Percentiles rank a stretch among this genome's conserved stretches.
These are phyloP conservation scores for Petasospora rhodanensis DNA, from an alignment of 1,139 yeast genomes.

Conservation along the genomic window DNA sequence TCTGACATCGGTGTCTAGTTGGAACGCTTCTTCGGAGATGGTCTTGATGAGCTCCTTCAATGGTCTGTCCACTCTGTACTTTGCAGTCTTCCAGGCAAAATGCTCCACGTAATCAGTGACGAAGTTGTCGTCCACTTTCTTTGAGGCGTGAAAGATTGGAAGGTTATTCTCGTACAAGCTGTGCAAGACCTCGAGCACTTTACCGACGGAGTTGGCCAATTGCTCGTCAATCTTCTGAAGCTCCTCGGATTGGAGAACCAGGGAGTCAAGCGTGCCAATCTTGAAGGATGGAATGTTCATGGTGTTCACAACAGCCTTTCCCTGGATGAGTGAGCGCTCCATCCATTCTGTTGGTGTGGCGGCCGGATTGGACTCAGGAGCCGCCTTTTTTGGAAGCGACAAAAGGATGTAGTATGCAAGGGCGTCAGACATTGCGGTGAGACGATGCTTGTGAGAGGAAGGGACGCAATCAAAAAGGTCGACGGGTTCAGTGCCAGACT, in stretches of 20 bases:
- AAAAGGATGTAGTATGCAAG: conserved; percentile 31
- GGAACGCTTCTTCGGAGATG: conserved; percentile 72
- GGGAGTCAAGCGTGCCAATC: conserved; percentile 89
- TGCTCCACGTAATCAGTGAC: conserved; percentile 59
- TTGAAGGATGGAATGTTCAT: conserved; percentile 82
- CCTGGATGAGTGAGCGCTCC: conserved; percentile 29
- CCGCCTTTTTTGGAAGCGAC: conserved; percentile 45
- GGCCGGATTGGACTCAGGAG: conserved; percentile 41
- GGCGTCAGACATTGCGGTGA: conserved; percentile 19
- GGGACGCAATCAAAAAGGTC: no score
- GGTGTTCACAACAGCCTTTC: conserved; percentile 31
- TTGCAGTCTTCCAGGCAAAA: conserved; percentile 84
- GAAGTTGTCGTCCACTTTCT: conserved; percentile 44
- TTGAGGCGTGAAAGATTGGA: conserved; percentile 41
- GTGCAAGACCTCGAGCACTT: conserved; percentile 68
- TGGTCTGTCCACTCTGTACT: conserved; percentile 81
- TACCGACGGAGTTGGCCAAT: conserved; percentile 60
- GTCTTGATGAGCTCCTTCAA: conserved; percentile 68
- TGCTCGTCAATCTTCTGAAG: conserved; percentile 75
- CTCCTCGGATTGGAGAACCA: conserved; percentile 89
- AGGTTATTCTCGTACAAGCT: conserved; percentile 44
- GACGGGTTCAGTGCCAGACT: no score
- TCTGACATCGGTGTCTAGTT: conserved; percentile 80
- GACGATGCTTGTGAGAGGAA: no score
- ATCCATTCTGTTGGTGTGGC: conserved; percentile 36